Evolutionary conservation across 2,329 filamentous ascomycete genomes (phyloP).

Genomic region (Calonectria honghensis): DNA sequence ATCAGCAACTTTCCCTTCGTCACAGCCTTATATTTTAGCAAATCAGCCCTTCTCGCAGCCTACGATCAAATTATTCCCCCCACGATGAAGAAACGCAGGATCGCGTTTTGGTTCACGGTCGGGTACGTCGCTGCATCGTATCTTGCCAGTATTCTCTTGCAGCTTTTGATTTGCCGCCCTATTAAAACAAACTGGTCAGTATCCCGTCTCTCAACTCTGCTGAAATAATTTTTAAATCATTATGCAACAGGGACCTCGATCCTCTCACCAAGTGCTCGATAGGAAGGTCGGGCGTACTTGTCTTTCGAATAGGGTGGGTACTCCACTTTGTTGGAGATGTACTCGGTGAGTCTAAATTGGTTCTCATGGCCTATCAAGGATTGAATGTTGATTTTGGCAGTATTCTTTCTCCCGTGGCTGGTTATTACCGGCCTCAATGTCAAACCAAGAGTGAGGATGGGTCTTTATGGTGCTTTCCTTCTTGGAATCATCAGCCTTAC

Average conservation of each 20-base stretch:
- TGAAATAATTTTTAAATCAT: not conserved
- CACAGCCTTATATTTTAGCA: not conserved
- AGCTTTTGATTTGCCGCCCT: not conserved
- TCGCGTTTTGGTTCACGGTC: not conserved
- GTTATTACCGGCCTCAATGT: not conserved
- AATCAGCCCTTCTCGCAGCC: not conserved
- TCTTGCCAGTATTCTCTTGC: not conserved
- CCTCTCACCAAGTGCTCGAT: not conserved
- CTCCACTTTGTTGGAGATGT: slow-evolving; percentile 3
- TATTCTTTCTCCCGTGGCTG: slow-evolving; percentile 5
- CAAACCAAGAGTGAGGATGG: not conserved
- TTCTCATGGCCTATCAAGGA: accelerated
- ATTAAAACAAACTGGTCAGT: slow-evolving; percentile 16
- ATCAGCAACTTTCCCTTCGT: slow-evolving; percentile 13
- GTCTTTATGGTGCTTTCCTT: not conserved
- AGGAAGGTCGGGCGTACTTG: not conserved
- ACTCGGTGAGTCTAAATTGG: not conserved
- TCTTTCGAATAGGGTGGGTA: not conserved
- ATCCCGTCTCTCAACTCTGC: accelerated
- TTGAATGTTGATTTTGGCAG: not conserved
- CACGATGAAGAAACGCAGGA: not conserved
- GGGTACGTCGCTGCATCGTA: not conserved
- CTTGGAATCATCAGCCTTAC: slow-evolving; percentile 2
- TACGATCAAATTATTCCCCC: not conserved
- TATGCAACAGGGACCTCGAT: not conserved